A percentile compares a stretch with the other conserved stretches of the same genome.
phyloP scores from a whole-genome alignment of 2,329 filamentous ascomycete species.

The Sporothrix protearum region DNA sequence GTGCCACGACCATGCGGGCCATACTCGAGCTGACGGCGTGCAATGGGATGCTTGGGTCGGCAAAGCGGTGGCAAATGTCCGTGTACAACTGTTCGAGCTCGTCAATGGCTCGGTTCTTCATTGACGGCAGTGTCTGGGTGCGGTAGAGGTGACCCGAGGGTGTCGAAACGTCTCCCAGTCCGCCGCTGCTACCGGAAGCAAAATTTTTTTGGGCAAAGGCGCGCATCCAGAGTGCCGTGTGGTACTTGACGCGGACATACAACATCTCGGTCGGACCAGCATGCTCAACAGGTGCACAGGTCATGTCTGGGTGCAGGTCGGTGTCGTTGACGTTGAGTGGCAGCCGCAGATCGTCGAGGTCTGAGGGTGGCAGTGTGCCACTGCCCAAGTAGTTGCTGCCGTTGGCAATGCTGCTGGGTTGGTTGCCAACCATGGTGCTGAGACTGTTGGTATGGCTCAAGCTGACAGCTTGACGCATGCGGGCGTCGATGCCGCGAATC shows the following conservation, averaged over 20 bases:
- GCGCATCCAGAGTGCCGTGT: conserved; percentile 33
- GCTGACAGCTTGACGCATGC: conserved; percentile 30
- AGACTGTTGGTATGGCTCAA: conserved; percentile 7
- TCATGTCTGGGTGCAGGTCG: conserved; percentile 50
- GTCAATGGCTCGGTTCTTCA: conserved; percentile 31
- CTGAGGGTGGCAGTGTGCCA: conserved; percentile 39
- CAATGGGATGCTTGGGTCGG: conserved; percentile 34
- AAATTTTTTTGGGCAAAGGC: conserved; percentile 24
- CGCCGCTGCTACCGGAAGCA: background rate
- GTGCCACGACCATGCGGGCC: conserved; percentile 31
- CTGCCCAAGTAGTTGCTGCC: conserved; percentile 16
- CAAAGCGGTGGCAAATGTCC: conserved; percentile 28
- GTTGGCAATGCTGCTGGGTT: conserved; percentile 38
- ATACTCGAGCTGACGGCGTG: conserved; percentile 31
- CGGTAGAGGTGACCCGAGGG: conserved; percentile 1
- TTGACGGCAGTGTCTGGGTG: conserved; percentile 20
- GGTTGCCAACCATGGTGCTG: background rate
- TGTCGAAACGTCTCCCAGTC: background rate
- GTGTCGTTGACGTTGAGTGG: conserved; percentile 56
- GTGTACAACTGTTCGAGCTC: conserved; percentile 33
- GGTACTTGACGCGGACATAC: conserved; percentile 36
- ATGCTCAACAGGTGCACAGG: conserved; percentile 45
- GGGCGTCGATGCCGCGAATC: conserved; percentile 50
- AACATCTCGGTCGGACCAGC: conserved; percentile 57
- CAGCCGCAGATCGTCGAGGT: conserved; percentile 44